A percentile compares a stretch with the other conserved stretches of the same genome.
Evolutionary conservation across 768 basidiomycete genomes (phyloP).

Genomic region (Lactarius pseudohatsudake): DNA sequence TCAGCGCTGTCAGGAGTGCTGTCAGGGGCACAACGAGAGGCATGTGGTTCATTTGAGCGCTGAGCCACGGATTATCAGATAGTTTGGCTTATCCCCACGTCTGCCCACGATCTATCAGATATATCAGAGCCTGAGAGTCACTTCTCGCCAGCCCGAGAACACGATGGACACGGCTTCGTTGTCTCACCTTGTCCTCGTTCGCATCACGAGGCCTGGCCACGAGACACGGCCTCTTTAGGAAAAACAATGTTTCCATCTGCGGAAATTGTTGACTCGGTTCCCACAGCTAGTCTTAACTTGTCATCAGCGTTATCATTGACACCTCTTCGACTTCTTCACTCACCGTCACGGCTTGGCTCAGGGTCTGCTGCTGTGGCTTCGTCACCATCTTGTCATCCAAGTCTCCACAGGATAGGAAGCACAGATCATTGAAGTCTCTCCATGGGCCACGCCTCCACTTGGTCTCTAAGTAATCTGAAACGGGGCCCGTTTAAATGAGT

Average conservation of each 20-base stretch:
- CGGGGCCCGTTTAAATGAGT: constrained; percentile 1
- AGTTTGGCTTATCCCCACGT: not conserved
- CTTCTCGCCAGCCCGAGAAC: not conserved
- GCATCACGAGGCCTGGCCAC: not conserved
- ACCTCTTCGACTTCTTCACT: not conserved
- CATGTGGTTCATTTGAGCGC: not conserved
- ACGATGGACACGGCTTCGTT: not conserved
- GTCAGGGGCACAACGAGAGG: not conserved
- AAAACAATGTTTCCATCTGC: constrained; percentile 22
- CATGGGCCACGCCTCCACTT: not conserved
- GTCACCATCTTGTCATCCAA: not conserved
- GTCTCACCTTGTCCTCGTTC: not conserved
- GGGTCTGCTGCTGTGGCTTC: not conserved
- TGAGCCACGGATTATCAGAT: not conserved
- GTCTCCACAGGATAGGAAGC: not conserved
- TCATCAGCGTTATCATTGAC: not conserved
- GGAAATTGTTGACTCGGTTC: constrained; percentile 5
- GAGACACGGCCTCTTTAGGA: constrained; percentile 1
- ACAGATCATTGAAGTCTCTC: not conserved
- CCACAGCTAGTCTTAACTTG: constrained; percentile 6
- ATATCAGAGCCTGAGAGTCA: not conserved
- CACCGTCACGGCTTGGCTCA: not conserved
- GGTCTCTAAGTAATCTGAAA: constrained; percentile 8
- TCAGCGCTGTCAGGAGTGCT: not conserved
- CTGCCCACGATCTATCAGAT: not conserved